Base-by-base conservation (phyloP, 2,329 filamentous ascomycete genomes). In the Escovopsis sp. region DNA sequence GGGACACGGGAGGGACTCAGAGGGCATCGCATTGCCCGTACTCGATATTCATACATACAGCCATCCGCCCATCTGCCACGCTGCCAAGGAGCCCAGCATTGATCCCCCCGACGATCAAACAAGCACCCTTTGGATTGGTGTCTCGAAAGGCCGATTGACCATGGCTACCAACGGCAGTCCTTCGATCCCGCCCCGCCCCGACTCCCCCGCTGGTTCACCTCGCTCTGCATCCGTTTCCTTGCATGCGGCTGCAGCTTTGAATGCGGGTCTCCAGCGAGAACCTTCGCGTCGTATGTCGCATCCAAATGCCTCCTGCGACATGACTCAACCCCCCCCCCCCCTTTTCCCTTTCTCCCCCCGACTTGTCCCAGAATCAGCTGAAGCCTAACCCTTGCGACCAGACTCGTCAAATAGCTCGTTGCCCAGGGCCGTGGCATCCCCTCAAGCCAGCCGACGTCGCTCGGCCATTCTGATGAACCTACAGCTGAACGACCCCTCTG, bases 211-310 rank as follows among this genome's bases (percentile, higher is more conserved):
- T 29, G 68, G 74, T 38, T 77, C 78, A 36, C 73, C 76, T 32
- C 70, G 80, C 50, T 76, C 76, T 39, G 73, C 80, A 30, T 76
- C 81, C 34, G 71, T 74, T 47, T 86, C 82, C 12, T 70, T 91
- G 9, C 82, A 83, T 56, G 83, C 82, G 40, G 77, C 84, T 11
- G 83, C 82, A 7, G 79, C 81, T 35, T 73, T 88, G 60, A 89
- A 89, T 57, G 81, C 83, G 25, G 76, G 84, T 40, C 73, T 86
- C 25, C 77, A 83, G 50, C 74, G 73, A 48, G 74, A 82, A 53
- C 67, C 74, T 33, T 72, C 73, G 11, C 62, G 70, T 56, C 66
- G 75, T 78, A 65, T 67, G 54, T 24, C 16, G 30, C 35, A 33
- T 37, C 20, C 20, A 20, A 20, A 20, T 20, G 20, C 39, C 39